A percentile compares a stretch with the other conserved stretches of the same genome.
Conservation (phyloP, 495 filamentous ascomycete species). For the Penicillium waksmanii region DNA sequence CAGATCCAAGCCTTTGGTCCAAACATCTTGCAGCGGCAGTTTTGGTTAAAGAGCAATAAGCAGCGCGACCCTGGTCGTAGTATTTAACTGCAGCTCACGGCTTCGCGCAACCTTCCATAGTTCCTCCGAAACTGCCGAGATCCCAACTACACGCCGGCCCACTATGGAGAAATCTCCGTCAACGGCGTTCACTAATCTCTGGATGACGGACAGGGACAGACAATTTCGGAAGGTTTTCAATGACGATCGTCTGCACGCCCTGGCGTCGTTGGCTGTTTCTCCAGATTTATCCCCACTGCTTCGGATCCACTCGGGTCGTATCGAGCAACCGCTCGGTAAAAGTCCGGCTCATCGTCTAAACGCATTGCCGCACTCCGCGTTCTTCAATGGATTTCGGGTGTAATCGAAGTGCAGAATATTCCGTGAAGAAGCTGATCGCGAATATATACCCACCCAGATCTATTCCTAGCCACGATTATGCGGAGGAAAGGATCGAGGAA, state of each 20-base stretch:
- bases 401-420: not conserved
- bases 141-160: not conserved
- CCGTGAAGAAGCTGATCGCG: not conserved
- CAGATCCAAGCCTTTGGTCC: conserved; percentile 19
- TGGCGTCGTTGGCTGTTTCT: not conserved
- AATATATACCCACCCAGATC: not conserved
- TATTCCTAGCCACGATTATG: not conserved
- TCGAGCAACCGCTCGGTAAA: conserved; percentile 19
- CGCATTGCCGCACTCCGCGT: conserved; percentile 15
- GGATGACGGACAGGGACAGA: not conserved
- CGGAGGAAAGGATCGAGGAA: not conserved
- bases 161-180: not conserved
- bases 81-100: not conserved
- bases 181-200: not conserved
- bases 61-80: not conserved
- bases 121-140: conserved; percentile 3
- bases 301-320: conserved; percentile 20
- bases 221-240: conserved; percentile 7
- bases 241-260: conserved; percentile 18
- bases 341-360: conserved; percentile 18
- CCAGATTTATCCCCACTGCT: not conserved
- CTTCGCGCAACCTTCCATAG: not conserved
- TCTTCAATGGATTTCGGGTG: not conserved
- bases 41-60: not conserved
- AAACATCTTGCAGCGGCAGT: conserved; percentile 20